Conservation (phyloP, 441 rosid species). For the Erysimum cheiri region DNA sequence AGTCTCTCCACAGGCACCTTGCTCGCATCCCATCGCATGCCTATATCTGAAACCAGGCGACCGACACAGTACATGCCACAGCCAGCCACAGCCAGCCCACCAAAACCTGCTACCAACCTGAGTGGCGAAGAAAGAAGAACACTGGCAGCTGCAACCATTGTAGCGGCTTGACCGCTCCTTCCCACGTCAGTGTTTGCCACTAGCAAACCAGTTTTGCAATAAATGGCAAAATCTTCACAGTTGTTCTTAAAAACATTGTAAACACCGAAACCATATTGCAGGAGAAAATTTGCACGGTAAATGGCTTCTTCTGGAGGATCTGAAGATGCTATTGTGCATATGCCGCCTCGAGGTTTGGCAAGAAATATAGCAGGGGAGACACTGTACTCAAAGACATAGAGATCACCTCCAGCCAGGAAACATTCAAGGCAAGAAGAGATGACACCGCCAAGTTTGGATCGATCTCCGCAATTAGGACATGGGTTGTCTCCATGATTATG, state of each 20-base stretch:
- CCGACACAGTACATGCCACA: constrained; percentile 63
- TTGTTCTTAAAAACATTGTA: constrained; percentile 81
- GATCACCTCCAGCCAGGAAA: constrained; percentile 73
- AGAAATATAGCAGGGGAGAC: constrained; percentile 63
- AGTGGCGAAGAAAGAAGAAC: constrained; percentile 65
- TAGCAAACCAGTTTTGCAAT: constrained; percentile 82
- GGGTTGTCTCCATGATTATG: constrained; percentile 50
- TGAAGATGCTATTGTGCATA: constrained; percentile 71
- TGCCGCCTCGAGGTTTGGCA: constrained; percentile 82
- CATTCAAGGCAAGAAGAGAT: constrained; percentile 77
- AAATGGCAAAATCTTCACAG: constrained; percentile 90
- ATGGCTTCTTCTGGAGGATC: constrained; percentile 69
- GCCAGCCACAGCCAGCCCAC: constrained; percentile 68
- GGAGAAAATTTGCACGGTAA: constrained; percentile 68
- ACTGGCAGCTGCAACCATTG: constrained; percentile 62
- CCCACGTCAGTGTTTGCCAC: constrained; percentile 69
- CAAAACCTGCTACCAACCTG: constrained; percentile 59
- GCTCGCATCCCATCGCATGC: constrained; percentile 65
- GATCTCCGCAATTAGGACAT: constrained; percentile 71
- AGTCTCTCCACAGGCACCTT: constrained; percentile 71
- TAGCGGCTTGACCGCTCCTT: constrained; percentile 80
- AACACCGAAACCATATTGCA: constrained; percentile 76
- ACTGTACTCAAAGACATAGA: constrained; percentile 67
- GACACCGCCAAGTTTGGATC: constrained; percentile 63
- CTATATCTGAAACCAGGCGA: constrained; percentile 69